Conservation (phyloP, 106 monocot species). For the Hemerocallis citrina region DNA sequence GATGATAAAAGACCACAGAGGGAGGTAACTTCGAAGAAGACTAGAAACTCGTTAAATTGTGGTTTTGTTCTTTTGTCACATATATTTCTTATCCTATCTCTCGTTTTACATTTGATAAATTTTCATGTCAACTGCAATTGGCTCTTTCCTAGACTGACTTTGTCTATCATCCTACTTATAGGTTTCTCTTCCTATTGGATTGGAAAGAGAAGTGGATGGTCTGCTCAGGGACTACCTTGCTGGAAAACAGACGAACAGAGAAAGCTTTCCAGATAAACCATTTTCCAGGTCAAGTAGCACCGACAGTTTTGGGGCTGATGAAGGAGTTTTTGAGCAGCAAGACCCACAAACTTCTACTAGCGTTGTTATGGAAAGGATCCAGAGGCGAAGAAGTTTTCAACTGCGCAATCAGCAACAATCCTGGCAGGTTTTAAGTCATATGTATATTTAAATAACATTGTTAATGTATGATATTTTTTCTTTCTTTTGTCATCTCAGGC, state of each 20-base stretch:
- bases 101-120: too few species aligned
- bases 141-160: not conserved
- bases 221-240: constrained; percentile 58
- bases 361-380: constrained; percentile 60
- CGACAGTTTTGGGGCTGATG: constrained; percentile 72
- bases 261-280: constrained; percentile 31
- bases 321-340: constrained; percentile 48
- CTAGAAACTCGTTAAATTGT: not conserved
- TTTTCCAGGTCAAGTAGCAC: constrained; percentile 80
- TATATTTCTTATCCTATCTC: too few species aligned
- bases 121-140: too few species aligned
- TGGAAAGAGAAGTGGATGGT: constrained; percentile 86
- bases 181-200: constrained; percentile 79
- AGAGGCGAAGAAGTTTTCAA: constrained; percentile 65
- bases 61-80: too few species aligned
- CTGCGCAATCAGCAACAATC: constrained; percentile 39
- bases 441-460: not conserved
- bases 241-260: constrained; percentile 41
- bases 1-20: constrained; percentile 95
- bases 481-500: not conserved
- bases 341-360: constrained; percentile 42
- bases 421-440: constrained; percentile 65
- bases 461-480: not conserved
- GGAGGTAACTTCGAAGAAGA: constrained; percentile 52
- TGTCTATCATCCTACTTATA: constrained; percentile 2